Evolutionary conservation across 2,329 filamentous ascomycete genomes (phyloP).

Genomic region (Aspergillus oerlinghausenensis): DNA sequence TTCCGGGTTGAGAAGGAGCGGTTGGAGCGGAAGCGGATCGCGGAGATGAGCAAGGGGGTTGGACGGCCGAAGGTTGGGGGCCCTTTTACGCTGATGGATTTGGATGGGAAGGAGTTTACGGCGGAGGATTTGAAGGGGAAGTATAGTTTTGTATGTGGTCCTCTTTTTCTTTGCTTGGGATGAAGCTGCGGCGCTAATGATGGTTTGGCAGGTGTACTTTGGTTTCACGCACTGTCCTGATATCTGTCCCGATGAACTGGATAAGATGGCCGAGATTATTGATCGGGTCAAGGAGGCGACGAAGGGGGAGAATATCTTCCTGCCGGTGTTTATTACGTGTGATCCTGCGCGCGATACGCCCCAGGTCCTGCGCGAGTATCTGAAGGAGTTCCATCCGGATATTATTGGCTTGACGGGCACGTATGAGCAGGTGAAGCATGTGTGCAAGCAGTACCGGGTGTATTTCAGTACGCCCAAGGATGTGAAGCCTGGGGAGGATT

Average conservation of each 20-base stretch:
- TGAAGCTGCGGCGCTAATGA: conserved; percentile 1
- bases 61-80: conserved; percentile 92
- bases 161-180: background rate
- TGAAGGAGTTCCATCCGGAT: conserved; percentile 81
- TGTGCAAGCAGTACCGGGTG: conserved; percentile 93
- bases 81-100: conserved; percentile 74
- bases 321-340: conserved; percentile 90
- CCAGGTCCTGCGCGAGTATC: conserved; percentile 75
- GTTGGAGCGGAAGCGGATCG: conserved; percentile 81
- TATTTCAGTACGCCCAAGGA: conserved; percentile 92
- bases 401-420: conserved; percentile 88
- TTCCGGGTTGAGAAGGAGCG: conserved; percentile 91
- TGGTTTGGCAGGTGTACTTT: conserved; percentile 72
- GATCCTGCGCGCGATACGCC: conserved; percentile 90
- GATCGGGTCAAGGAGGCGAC: conserved; percentile 55
- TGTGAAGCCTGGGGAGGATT: conserved; percentile 90
- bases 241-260: conserved; percentile 97
- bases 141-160: conserved; percentile 53
- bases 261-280: conserved; percentile 98
- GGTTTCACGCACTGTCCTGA: conserved; percentile 98
- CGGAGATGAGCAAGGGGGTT: conserved; percentile 88
- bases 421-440: conserved; percentile 87
- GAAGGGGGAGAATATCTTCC: conserved; percentile 46
- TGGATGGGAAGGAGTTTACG: conserved; percentile 72
- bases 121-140: conserved; percentile 79